Conservation (phyloP, 2,329 filamentous ascomycete species). For the Colletotrichum filicis region DNA sequence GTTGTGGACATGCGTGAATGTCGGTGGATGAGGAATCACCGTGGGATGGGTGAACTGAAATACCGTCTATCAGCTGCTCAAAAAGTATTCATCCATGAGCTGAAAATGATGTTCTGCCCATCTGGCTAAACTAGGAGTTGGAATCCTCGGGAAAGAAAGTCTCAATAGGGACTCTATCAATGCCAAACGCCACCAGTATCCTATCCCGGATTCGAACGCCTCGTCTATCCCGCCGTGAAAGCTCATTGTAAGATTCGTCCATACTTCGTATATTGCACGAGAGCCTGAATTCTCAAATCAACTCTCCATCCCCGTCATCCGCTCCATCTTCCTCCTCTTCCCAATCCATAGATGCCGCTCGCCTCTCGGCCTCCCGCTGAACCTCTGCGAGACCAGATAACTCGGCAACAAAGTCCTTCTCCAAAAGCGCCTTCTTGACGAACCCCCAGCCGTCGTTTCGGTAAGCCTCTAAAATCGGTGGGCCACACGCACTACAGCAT, state of each 20-base stretch:
- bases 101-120: not conserved
- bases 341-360: slow-evolving; percentile 67
- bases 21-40: not conserved
- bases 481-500: slow-evolving; percentile 83
- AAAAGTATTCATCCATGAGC: not conserved
- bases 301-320: slow-evolving; percentile 66
- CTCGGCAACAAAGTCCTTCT: slow-evolving; percentile 83
- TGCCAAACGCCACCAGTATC: not conserved
- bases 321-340: slow-evolving; percentile 65
- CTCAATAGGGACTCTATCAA: not conserved
- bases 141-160: not conserved
- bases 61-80: not conserved
- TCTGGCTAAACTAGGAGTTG: not conserved
- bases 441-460: slow-evolving; percentile 78
- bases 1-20: not conserved
- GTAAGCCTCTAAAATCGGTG: slow-evolving; percentile 75
- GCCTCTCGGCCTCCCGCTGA: slow-evolving; percentile 66
- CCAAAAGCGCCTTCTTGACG: slow-evolving; percentile 77
- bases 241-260: not conserved
- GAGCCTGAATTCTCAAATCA: slow-evolving; percentile 46
- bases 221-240: slow-evolving; percentile 2
- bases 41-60: not conserved
- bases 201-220: not conserved
- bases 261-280: not conserved
- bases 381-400: slow-evolving; percentile 80